These are phyloP conservation scores for Leccinum sublutescens DNA, from an alignment of 768 basidiomycete genomes.

Conservation along the genomic window DNA sequence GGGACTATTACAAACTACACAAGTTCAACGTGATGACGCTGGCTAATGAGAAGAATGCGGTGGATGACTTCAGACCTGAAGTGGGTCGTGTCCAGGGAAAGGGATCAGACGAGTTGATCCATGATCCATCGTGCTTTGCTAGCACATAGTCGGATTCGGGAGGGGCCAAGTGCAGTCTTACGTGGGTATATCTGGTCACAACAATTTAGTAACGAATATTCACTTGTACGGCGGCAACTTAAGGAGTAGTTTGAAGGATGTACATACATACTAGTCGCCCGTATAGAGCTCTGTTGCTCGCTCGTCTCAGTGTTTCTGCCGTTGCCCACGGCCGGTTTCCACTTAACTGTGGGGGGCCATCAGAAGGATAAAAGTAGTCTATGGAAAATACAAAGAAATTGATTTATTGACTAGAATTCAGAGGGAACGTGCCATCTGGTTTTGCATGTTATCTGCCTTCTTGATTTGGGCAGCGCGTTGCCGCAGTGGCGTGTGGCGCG, in stretches of 20 bases:
- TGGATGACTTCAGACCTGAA: slow-evolving; percentile 33
- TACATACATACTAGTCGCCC: no score
- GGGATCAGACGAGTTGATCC: neutral
- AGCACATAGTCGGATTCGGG: neutral
- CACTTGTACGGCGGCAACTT: neutral
- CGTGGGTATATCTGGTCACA: neutral
- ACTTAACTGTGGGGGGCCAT: neutral
- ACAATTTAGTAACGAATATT: neutral
- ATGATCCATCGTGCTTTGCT: neutral
- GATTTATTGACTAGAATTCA: no score
- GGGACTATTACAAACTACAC: slow-evolving; percentile 65
- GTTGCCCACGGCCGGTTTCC: neutral
- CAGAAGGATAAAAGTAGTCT: no score
- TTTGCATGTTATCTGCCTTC: neutral
- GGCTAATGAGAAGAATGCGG: slow-evolving; percentile 48
- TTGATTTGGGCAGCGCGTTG: neutral
- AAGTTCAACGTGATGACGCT: slow-evolving; percentile 83
- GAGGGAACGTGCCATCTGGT: no score
- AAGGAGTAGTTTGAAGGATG: neutral
- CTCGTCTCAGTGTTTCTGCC: neutral
- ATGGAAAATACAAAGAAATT: no score
- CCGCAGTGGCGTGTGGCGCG: neutral
- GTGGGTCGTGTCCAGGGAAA: slow-evolving; percentile 34
- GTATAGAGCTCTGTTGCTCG: no score
- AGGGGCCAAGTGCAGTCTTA: neutral